A percentile compares a stretch with the other conserved stretches of the same genome.
Conservation (phyloP, 306 rosid species). For the Pyrus pyrifolia region DNA sequence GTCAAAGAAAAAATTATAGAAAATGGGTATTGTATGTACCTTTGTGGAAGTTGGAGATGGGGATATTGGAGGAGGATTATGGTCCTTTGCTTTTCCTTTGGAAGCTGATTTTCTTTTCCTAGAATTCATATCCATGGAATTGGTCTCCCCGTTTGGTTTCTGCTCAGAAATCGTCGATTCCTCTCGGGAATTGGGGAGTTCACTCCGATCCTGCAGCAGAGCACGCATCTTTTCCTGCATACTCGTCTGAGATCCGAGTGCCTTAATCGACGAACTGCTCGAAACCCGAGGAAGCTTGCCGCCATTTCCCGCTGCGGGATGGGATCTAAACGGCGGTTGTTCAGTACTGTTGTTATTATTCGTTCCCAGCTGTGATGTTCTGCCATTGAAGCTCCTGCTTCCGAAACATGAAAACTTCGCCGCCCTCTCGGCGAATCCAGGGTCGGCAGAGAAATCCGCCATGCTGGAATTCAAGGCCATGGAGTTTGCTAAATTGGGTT, state of each 20-base stretch:
- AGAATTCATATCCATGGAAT: conserved; percentile 36
- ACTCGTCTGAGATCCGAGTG: conserved; percentile 51
- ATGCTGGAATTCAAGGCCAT: conserved; percentile 54
- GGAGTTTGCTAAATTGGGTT: conserved; percentile 28
- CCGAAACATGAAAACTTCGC: conserved; percentile 93
- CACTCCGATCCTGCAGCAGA: conserved; percentile 23
- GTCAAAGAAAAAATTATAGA: background rate
- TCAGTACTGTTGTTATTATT: conserved; percentile 28
- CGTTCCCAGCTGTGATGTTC: conserved; percentile 32
- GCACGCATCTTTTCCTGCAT: conserved; percentile 30
- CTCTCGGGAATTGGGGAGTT: conserved; percentile 48
- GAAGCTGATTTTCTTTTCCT: conserved; percentile 70
- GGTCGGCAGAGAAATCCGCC: conserved; percentile 65
- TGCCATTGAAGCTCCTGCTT: conserved; percentile 68
- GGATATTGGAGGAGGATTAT: background rate
- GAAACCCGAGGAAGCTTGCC: conserved; percentile 54
- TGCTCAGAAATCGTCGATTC: conserved; percentile 68
- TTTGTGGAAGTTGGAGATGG: conserved; percentile 7
- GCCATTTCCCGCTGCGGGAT: conserved; percentile 19
- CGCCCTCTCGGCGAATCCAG: conserved; percentile 90
- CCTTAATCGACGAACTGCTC: conserved; percentile 70
- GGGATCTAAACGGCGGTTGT: conserved; percentile 30
- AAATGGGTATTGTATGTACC: conserved; percentile 23
- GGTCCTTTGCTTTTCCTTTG: conserved; percentile 58
- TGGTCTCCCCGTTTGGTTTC: conserved; percentile 34